A percentile compares a stretch with the other conserved stretches of the same genome.
Conservation (phyloP, 257 asterid species). For the Parsonsia alboflavescens region DNA sequence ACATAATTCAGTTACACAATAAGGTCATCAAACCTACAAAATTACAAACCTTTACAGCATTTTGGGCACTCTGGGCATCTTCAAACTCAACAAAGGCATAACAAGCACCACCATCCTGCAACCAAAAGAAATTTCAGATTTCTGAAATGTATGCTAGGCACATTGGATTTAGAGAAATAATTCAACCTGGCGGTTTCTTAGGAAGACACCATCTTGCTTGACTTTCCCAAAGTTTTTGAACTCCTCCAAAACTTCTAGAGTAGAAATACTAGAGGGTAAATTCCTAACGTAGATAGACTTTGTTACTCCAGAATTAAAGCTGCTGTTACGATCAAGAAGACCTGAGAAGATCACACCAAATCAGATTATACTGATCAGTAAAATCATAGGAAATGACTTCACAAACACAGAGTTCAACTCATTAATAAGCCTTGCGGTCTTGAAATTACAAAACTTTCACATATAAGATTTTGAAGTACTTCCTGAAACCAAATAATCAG, state of each 20-base stretch:
- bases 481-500: neutral
- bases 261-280: constrained; percentile 57
- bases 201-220: constrained; percentile 69
- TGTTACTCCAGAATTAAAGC: constrained; percentile 51
- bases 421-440: too few relatives aligned
- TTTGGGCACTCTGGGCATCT: constrained; percentile 62
- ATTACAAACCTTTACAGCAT: constrained; percentile 60
- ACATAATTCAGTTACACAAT: neutral
- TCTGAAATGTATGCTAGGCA: constrained; percentile 7
- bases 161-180: constrained; percentile 12
- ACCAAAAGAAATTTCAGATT: constrained; percentile 28
- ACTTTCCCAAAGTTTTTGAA: constrained; percentile 63
- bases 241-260: constrained; percentile 57
- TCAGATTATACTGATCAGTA: neutral
- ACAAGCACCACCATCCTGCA: constrained; percentile 74
- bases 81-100: constrained; percentile 89
- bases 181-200: constrained; percentile 60
- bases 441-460: neutral
- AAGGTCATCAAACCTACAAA: neutral
- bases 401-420: neutral
- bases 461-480: neutral
- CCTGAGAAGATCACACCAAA: neutral
- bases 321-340: constrained; percentile 18
- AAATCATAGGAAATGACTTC: neutral
- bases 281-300: constrained; percentile 79